A percentile compares a stretch with the other conserved stretches of the same genome.
phyloP scores from a whole-genome alignment of 2,329 filamentous ascomycete species.

The Aspergillus flavus region DNA sequence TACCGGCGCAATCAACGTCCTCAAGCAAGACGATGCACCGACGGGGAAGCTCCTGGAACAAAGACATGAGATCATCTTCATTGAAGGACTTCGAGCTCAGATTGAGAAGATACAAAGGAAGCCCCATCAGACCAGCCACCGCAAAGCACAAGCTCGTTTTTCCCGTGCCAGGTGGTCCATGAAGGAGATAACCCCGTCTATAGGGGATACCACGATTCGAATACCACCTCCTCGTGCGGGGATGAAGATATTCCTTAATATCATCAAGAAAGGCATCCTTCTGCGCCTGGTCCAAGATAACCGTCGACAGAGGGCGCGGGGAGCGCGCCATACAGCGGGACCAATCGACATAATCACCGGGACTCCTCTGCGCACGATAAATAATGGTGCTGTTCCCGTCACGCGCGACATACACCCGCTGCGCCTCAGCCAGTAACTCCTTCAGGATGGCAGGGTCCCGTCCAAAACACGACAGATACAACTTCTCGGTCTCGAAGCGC shows the following conservation, averaged over 20 bases:
- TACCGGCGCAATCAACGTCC: conserved; percentile 73
- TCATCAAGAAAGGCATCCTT: conserved; percentile 56
- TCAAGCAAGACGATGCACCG: conserved; percentile 75
- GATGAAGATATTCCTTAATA: conserved; percentile 60
- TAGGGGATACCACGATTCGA: conserved; percentile 81
- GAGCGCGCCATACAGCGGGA: conserved; percentile 45
- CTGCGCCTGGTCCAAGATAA: conserved; percentile 54
- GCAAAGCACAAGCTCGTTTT: conserved; percentile 74
- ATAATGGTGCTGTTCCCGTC: conserved; percentile 42
- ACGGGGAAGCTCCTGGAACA: conserved; percentile 69
- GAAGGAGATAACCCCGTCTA: conserved; percentile 77
- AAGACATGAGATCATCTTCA: conserved; percentile 64
- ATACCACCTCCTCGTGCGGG: conserved; percentile 69
- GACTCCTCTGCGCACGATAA: conserved; percentile 36
- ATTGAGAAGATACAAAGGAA: conserved; percentile 73
- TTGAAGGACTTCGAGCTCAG: conserved; percentile 64
- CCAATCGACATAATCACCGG: conserved; percentile 31
- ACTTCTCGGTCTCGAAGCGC: conserved; percentile 29
- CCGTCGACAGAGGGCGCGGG: conserved; percentile 56
- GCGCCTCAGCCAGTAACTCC: conserved; percentile 38
- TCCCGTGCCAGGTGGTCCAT: conserved; percentile 79
- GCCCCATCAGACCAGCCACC: conserved; percentile 68
- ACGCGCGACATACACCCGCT: conserved; percentile 37
- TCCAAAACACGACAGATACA: conserved; percentile 40
- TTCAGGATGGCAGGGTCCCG: conserved; percentile 38